Conservation (phyloP, 2,329 filamentous ascomycete species). For the Fusarium dimerum region DNA sequence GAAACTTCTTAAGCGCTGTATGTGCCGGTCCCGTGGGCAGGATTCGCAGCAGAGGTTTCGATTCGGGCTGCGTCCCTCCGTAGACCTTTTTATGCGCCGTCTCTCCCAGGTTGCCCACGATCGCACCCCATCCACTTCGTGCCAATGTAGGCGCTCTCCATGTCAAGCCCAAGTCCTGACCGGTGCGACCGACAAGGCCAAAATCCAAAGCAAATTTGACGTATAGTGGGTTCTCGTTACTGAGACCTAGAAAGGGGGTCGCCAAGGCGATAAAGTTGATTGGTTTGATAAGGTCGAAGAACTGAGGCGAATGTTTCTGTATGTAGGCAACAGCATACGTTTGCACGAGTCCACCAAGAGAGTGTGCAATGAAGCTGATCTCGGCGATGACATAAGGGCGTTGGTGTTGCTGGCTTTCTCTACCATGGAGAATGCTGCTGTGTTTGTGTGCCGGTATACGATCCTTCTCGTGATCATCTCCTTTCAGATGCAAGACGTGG, state of each 20-base stretch:
- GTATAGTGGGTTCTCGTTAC: constrained; percentile 96
- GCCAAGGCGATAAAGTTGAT: constrained; percentile 90
- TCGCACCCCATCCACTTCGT: constrained; percentile 82
- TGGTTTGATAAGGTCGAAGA: constrained; percentile 83
- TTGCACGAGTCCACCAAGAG: constrained; percentile 84
- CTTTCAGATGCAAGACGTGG: constrained; percentile 36
- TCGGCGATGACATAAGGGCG: constrained; percentile 83
- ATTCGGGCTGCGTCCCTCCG: constrained; percentile 61
- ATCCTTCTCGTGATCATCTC: constrained; percentile 46
- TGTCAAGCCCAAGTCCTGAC: constrained; percentile 90
- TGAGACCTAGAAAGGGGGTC: constrained; percentile 84
- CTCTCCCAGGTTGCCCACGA: constrained; percentile 77
- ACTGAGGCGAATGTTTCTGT: constrained; percentile 89
- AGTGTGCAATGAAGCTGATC: constrained; percentile 94
- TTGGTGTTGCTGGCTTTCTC: constrained; percentile 47
- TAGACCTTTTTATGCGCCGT: constrained; percentile 32
- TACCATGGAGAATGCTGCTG: constrained; percentile 59
- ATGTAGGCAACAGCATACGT: constrained; percentile 96
- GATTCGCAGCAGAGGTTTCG: constrained; percentile 86
- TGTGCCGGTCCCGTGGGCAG: constrained; percentile 91
- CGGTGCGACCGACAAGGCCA: constrained; percentile 91
- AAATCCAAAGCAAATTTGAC: constrained; percentile 97
- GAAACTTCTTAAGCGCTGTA: constrained; percentile 80
- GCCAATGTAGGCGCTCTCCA: constrained; percentile 89
- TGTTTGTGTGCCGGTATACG: constrained; percentile 57